These are phyloP conservation scores for Annulohypoxylon maeteangense DNA, from an alignment of 495 filamentous ascomycete species.

Conservation along the genomic window DNA sequence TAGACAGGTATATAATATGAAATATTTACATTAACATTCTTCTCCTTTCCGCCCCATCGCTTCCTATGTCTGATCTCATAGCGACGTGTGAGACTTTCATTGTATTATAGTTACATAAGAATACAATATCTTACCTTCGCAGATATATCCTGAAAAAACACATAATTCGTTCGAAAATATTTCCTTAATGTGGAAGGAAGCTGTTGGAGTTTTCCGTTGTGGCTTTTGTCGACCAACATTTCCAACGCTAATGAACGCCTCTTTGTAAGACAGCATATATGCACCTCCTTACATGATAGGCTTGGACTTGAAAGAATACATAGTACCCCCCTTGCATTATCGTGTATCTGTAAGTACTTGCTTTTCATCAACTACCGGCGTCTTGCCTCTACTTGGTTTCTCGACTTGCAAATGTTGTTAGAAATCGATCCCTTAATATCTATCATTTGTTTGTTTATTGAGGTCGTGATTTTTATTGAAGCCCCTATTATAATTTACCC, in stretches of 20 bases:
- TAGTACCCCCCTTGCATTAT: background rate
- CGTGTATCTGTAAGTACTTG: background rate
- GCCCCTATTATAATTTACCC: background rate
- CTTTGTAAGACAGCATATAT: background rate
- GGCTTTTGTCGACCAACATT: background rate
- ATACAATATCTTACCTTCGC: background rate
- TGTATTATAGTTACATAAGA: background rate
- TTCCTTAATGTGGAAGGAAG: background rate
- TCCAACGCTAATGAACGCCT: background rate
- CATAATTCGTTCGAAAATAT: background rate
- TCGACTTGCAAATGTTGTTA: background rate
- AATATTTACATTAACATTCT: too few species aligned
- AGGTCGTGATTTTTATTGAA: background rate
- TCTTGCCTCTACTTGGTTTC: background rate
- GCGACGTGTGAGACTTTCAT: background rate
- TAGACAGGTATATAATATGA: too few species aligned
- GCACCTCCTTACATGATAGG: constrained; percentile 1
- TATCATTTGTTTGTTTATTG: background rate
- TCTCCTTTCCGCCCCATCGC: too few species aligned
- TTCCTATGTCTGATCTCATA: background rate
- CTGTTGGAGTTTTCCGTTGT: background rate
- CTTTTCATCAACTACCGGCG: background rate
- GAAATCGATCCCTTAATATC: background rate
- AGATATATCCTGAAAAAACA: background rate
- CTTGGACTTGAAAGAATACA: background rate